A percentile compares a stretch with the other conserved stretches of the same genome.
Evolutionary conservation across 192 early-diverging fungal species (phyloP).

Genomic region (Anaeromyces robustus): DNA sequence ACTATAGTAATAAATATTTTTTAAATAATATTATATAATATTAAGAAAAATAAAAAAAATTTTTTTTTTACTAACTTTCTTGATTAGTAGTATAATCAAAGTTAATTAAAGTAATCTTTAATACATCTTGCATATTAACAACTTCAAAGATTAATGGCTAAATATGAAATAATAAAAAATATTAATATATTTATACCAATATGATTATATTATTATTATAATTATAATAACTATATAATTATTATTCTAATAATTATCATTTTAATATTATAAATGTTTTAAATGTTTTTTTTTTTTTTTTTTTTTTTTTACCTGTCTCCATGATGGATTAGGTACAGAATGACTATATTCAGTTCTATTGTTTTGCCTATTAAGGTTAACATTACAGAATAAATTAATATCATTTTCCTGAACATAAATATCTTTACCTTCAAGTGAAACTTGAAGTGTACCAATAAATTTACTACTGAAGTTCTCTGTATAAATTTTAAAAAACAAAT

Average conservation of each 20-base stretch:
- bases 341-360: not conserved
- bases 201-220: no score
- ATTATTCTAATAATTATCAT: no score
- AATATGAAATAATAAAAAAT: no score
- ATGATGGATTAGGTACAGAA: not conserved
- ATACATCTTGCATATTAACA: not conserved
- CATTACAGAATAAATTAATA: not conserved
- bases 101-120: not conserved
- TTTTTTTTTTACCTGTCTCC: not conserved
- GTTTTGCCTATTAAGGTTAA: not conserved
- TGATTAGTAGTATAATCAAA: not conserved
- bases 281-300: no score
- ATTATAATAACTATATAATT: no score
- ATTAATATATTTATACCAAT: no score
- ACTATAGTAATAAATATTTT: no score
- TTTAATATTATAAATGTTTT: no score
- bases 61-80: not conserved
- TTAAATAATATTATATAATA: no score
- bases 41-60: no score
- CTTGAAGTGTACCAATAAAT: not conserved
- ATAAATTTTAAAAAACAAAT: not conserved
- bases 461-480: not conserved
- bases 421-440: not conserved
- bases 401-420: not conserved
- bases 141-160: not conserved